Base-by-base conservation (phyloP, 805 yeast genomes). In the Hanseniaspora meyeri region DNA sequence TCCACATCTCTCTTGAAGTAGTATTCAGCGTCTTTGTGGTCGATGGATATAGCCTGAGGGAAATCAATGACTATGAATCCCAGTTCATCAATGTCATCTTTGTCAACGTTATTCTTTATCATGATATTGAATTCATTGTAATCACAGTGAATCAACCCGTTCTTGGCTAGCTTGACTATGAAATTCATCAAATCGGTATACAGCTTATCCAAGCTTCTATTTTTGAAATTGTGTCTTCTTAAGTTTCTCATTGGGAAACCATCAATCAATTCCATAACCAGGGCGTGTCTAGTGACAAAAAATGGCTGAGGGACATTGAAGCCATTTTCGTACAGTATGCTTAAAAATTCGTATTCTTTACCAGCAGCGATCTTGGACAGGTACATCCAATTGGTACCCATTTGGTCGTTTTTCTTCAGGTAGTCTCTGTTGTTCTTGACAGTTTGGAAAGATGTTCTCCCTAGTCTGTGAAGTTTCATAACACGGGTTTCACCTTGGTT, bases 111-210 rank as follows among this genome's bases (percentile, higher is more conserved):
- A 36, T 78, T 74, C 60, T 85, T 85, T 43, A 85, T 75, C 78
- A 93, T 87, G 62, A 93, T 88, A 68, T 93, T 93, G 70, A 93
- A 93, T 71, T 93, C 99, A 69, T 93, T 93, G 73, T 83, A 93
- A 73, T 93, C 99, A 76, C 98, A 91, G 70, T 93, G 99, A 55
- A 93, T 89, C 57, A 93, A 75, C 1, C 99, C 99, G 62, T 83
- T 79, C 64, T 85, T 83, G 6, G 86, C 98, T 54, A 93, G 72
- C 59, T 81, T 77, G 14, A 90, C 95, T 20, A 86, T 83, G 65
- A 93, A 90, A 57, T 75, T 73, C 97, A 93, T 91, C 65, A 93
- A 74, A 56, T 87, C 84, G 32, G 88, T 81, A 67, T 93, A 93
- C 50, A 93, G 75, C 60, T 80, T 77, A 59, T 81, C 79, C 63